Evolutionary conservation across 2,329 filamentous ascomycete species (phyloP), one percentile per base, ranked within the genome.

Genomic region (Arthrobotrys entomopaga): DNA sequence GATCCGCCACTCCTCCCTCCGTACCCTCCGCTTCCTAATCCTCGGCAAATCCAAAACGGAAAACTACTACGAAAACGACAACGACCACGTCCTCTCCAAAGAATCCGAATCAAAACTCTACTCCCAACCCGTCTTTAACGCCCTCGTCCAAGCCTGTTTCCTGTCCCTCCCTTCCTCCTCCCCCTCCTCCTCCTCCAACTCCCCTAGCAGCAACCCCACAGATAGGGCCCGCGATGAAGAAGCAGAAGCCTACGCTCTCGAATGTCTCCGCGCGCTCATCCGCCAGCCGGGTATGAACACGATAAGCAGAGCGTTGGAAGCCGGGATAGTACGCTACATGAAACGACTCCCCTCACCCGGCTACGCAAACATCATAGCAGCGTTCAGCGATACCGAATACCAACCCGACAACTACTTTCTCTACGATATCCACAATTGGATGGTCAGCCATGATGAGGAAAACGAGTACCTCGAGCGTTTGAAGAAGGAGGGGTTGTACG

Each of bases 11-110:
- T 34, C 34, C 11, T 43, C 71, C 34, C 71, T 75, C 24, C 69
- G 69, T 49, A 75, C 58, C 52, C 64, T 75, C 26, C 71, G 71
- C 64, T 75, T 75, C 64, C 58, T 75, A 2, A 66, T 75, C 46
- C 59, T 67, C 57, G 65, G 64, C 34, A 75, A 75, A 48, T 60
- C 58, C 6, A 75, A 75, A 48, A 53, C 71, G n/a, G 71, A 75
- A 63, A 64, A 69, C 58, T 75, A 67, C 65, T 75, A 67, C 53
- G 71, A 75, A 67, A 75, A 75, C 71, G 71, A 75, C 58, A 69
- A 67, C 58, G 71, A 75, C 58, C 65, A 75, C 58, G 16, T 75
- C 71, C 71, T 75, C 24, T 66, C 71, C 57, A 75, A 75, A 43
- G 71, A 75, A 64, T 58, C 57, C 26, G 64, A 64, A 52, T 15